Evolutionary conservation across 192 early-diverging fungal genomes (phyloP).

Genomic region (Dispira simplex): DNA sequence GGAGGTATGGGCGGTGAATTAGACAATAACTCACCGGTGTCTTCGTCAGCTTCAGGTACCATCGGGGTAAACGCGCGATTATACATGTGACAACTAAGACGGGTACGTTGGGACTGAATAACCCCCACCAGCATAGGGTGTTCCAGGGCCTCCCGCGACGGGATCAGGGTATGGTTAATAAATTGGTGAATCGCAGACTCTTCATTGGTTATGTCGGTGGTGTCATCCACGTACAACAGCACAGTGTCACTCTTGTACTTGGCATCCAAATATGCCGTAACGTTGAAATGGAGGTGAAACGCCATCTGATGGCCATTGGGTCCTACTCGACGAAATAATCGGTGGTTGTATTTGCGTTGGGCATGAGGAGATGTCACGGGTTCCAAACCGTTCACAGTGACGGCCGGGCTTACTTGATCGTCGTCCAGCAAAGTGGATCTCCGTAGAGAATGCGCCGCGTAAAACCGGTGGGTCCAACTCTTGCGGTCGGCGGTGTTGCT

Average conservation of each 20-base stretch:
- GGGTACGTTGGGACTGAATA: background rate
- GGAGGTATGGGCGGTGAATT: background rate
- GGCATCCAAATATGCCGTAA: background rate
- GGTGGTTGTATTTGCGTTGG: background rate
- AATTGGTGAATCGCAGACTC: background rate
- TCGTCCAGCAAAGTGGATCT: background rate
- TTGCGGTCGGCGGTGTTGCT: background rate
- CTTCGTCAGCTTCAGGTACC: background rate
- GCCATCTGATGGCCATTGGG: background rate
- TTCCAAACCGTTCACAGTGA: no score
- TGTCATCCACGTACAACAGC: background rate
- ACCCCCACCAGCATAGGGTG: background rate
- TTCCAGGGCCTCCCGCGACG: background rate
- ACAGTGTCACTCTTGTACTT: background rate
- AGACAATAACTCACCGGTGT: background rate
- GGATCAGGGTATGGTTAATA: background rate
- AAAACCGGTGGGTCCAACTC: background rate
- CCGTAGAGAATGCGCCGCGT: conserved; percentile 4
- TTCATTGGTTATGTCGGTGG: background rate
- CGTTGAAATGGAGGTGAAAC: conserved; percentile 4
- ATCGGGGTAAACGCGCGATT: background rate
- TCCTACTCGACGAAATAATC: background rate
- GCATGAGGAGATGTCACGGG: no score
- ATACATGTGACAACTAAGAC: background rate
- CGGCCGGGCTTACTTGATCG: background rate